Evolutionary conservation across 2,329 filamentous ascomycete species (phyloP), one percentile per base, ranked within the genome.

Genomic region (Claviceps citrina): DNA sequence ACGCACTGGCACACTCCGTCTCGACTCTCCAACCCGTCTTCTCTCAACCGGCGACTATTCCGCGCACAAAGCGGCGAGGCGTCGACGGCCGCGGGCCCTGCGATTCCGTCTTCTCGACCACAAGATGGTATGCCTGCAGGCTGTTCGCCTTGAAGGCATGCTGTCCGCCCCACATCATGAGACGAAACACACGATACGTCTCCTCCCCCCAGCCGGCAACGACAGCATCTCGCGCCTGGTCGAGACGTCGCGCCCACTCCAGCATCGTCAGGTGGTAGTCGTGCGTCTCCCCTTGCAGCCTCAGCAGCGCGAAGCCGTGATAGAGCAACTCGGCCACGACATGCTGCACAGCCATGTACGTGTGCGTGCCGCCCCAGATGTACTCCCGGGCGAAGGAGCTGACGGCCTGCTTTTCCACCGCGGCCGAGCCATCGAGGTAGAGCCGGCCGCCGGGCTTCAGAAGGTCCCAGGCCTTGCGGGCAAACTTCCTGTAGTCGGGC

Each of bases 161-260:
- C 28, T 41, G 26, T 3, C 39, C 27, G 12, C 38, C 39, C 39
- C 39, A 36, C 34, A 41, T 7, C 16, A 41, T 27, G n/a, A 41
- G 18, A n/a, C 39, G 39, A 19, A 41, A 36, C 15, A 40, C 25
- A 19, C 34, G 32, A 25, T 36, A 41, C 20, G 32, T 41, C 28
- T 41, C 32, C 31, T 39, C 39, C 4, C 32, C 39, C 39, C 39
- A 41, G 12, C 39, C 39, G 22, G 39, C 39, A 13, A 41, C 36
- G 18, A 41, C 18, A 28, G 26, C 34, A 3, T 41, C 39, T n/a
- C 15, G 36, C 4, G 32, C 24, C 22, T 13, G 15, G 8, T 41
- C 39, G 3, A 41, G 39, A 15, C 39, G 31, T 20, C 30, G 35
- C 18, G 39, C 39, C 39, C 39, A 41, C 20, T 41, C 33, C 15